Evolutionary conservation across 257 asterid genomes (phyloP).

Genomic region (Rauvolfia tetraphylla): DNA sequence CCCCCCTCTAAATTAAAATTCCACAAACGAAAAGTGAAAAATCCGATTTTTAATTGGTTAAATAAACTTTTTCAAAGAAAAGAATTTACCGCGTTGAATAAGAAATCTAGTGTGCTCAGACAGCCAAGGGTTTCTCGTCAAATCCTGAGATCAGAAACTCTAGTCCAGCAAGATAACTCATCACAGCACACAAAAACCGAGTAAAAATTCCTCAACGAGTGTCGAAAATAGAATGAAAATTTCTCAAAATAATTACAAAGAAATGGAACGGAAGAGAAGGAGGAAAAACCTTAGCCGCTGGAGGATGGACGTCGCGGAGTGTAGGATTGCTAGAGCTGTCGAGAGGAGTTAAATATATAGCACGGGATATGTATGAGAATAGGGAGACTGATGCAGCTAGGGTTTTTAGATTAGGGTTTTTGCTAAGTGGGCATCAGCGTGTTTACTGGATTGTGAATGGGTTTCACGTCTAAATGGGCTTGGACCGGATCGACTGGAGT

Average conservation of each 20-base stretch:
- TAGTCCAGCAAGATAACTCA: conserved; percentile 32
- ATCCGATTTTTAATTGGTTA: background rate
- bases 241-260: background rate
- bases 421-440: too few species aligned
- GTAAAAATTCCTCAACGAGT: too few species aligned
- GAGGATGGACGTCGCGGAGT: background rate
- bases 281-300: background rate
- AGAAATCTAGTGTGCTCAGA: conserved; percentile 50
- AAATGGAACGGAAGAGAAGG: background rate
- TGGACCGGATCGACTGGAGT: too few species aligned
- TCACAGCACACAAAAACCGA: conserved; percentile 22
- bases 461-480: too few species aligned
- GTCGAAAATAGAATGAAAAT: too few species aligned
- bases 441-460: too few species aligned
- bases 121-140: conserved; percentile 55
- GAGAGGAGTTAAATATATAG: conserved; percentile 9
- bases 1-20: conserved; percentile 12
- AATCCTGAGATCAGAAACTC: conserved; percentile 36
- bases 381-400: conserved; percentile 3
- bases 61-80: background rate
- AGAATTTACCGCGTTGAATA: background rate
- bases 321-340: background rate
- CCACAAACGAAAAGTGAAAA: background rate
- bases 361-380: background rate
- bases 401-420: conserved; percentile 2